Evolutionary conservation across 805 yeast genomes (phyloP).

Genomic region (Ogataea parapolymorpha): DNA sequence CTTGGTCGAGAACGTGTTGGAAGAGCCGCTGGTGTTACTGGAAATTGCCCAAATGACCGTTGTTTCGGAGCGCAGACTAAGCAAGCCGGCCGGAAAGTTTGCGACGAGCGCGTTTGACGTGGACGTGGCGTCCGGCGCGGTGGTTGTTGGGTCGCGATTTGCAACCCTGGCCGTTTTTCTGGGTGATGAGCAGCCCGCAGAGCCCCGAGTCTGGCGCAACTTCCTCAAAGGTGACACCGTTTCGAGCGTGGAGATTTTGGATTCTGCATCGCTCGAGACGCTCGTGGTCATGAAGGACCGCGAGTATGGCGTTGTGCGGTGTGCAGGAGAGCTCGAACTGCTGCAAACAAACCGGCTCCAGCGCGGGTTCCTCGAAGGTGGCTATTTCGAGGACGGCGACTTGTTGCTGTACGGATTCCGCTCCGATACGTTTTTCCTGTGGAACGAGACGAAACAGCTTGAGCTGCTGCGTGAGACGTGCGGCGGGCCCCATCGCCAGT

Average conservation of each 20-base stretch:
- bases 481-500: slow-evolving; percentile 89
- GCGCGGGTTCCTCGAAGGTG: slow-evolving; percentile 81
- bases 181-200: background rate
- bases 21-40: slow-evolving; percentile 46
- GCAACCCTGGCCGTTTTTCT: slow-evolving; percentile 49
- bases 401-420: slow-evolving; percentile 76
- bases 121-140: slow-evolving; percentile 36
- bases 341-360: slow-evolving; percentile 54
- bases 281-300: slow-evolving; percentile 67
- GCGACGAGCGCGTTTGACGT: slow-evolving; percentile 55
- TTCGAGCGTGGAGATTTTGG: slow-evolving; percentile 47
- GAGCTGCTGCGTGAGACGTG: slow-evolving; percentile 71
- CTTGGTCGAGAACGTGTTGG: slow-evolving; percentile 64
- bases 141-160: slow-evolving; percentile 69
- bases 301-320: slow-evolving; percentile 43
- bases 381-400: slow-evolving; percentile 43
- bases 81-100: slow-evolving; percentile 38
- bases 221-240: slow-evolving; percentile 66
- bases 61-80: slow-evolving; percentile 6
- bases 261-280: slow-evolving; percentile 25
- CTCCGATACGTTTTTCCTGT: slow-evolving; percentile 71
- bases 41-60: slow-evolving; percentile 30
- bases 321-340: slow-evolving; percentile 6
- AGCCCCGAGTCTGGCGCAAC: slow-evolving; percentile 40
- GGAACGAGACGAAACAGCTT: slow-evolving; percentile 74